Evolutionary conservation across 73 alveolate species (phyloP), one percentile per base, ranked within the genome.

Genomic region (Paramecium pentaurelia): DNA sequence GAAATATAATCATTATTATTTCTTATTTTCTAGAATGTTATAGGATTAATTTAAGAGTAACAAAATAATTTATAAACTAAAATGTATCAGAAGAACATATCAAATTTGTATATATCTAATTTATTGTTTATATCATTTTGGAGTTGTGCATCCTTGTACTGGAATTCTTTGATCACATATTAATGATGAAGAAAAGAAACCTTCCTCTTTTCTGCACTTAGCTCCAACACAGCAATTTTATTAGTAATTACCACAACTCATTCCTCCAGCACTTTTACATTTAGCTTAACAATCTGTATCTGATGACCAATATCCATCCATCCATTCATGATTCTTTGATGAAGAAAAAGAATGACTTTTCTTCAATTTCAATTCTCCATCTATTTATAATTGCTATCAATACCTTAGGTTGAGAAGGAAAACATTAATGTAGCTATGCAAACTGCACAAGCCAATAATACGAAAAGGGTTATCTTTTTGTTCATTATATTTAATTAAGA

Each of bases 231-330:
- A 64, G 84, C 84, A 64, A 64, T 64, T 64, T 64, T 64, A 28
- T 28, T 64, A 27, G 84, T 28, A 28, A 27, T 28, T 34, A 64
- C 84, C 84, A 27, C 84, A 64, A 64, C 84, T 64, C 84, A 64
- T 64, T 14, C 84, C 84, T 32, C 84, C 84, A 64, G 84, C 84
- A 28, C 3, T 64, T 64, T 12, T 64, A n/a, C 84, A 64, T 64
- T 64, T 64, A 12, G 30, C 22, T 27, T 64, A 64, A 7, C 84
- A 64, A 32, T 64, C 84, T 64, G 51, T 64, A 34, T 64, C 84
- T 25, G 84, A 32, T 64, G 84, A 64, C 84, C 84, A 64, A 64
- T 64, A 64, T 64, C 84, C 84, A 28, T 64, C 84, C 42, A 64
- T 6, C 84, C 84, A 64, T 32, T 64, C 84, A 34, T 64, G 84